These are phyloP conservation scores for Marvania coccoides DNA, from an alignment of 139 green algal species.

Conservation along the genomic window DNA sequence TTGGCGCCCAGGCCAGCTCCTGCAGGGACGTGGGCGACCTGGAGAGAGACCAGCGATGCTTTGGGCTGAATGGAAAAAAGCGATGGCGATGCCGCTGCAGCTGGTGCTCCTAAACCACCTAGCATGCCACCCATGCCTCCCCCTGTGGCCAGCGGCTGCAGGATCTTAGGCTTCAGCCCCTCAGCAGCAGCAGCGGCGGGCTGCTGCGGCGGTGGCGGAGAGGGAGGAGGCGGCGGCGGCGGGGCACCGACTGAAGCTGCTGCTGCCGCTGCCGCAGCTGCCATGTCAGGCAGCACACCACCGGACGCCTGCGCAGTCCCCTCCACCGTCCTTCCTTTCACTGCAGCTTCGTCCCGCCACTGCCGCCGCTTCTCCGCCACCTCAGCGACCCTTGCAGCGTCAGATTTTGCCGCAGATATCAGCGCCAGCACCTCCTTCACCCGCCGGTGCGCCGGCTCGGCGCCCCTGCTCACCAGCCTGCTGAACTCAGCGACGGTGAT, in stretches of 20 bases:
- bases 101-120: not conserved
- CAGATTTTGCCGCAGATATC: not conserved
- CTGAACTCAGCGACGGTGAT: constrained; percentile 14
- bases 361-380: not conserved
- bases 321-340: not conserved
- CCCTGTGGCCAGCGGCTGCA: not conserved
- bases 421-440: constrained; percentile 2
- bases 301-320: not conserved
- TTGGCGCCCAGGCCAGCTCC: too few species aligned
- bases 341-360: not conserved
- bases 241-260: not conserved
- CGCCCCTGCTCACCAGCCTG: not conserved
- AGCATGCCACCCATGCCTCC: constrained; percentile 3
- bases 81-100: not conserved
- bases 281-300: not conserved
- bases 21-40: too few species aligned
- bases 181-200: not conserved
- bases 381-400: not conserved
- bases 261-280: not conserved
- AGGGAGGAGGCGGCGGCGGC: not conserved
- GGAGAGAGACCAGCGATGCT: too few species aligned
- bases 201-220: not conserved
- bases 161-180: not conserved
- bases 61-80: too few species aligned
- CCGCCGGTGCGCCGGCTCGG: not conserved